Evolutionary conservation across 495 filamentous ascomycete genomes (phyloP), one percentile per base, ranked within the genome.

Genomic region (Chaetomium tenue): DNA sequence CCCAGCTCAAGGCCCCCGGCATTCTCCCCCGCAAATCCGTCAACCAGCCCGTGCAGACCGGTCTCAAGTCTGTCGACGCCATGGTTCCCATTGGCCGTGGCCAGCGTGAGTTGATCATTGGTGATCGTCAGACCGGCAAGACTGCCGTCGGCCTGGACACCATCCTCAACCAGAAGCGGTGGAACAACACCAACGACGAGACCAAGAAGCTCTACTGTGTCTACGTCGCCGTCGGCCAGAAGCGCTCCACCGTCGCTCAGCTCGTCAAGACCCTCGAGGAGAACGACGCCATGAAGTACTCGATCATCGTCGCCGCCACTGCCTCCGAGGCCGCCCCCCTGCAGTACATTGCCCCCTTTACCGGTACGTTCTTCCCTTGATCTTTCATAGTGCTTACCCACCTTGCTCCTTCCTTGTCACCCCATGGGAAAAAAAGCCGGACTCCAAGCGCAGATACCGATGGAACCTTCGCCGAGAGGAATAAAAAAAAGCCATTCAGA

Each of bases 81-180:
- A 98, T 98, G 94, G 94, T 98, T 66, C 94, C 94, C 74, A 98
- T 98, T 75, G 94, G 94, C 77, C 94, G 94, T 92, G 94, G 94
- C 74, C 94, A 98, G 84, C 94, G 94, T 91, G 94, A 98, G 84
- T 86, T 98, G 84, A 98, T 98, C 81, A 98, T 98, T 83, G 94
- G 94, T 82, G 94, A 98, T 81, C 95, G 94, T 90, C 94, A 98
- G 82, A 98, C 94, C 71, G 94, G 94, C 82, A 98, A 98, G 90
- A 98, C 94, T 77, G 94, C 94, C 75, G 94, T 98, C 78, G 94
- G 92, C 76, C 91, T 98, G 54, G 94, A 98, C 74, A 87, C 94
- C 77, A 98, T 98, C 66, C 90, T 98, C 65, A 98, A 98, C 88
- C 94, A 98, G 86, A 93, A 91, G 86, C 87, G 95, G 71, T 98